Base-by-base conservation (phyloP, 1,284 basidiomycete genomes). In the Ceratobasidium sp. region DNA sequence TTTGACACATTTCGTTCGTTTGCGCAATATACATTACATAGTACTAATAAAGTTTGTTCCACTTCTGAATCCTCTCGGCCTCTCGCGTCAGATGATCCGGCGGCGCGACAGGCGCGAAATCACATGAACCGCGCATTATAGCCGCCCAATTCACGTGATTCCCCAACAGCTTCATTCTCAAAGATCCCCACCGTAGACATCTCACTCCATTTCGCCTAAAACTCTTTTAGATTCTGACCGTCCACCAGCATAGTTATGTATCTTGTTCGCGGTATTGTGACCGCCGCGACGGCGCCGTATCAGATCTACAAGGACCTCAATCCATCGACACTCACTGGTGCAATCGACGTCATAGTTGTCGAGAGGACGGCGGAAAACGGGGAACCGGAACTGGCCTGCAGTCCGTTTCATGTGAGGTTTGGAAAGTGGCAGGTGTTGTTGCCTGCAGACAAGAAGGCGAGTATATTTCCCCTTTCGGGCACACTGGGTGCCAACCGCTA, bases 391-490 rank as follows among this genome's bases (percentile, higher is more conserved):
- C 86, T 98, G 35, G 91, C 87, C 1, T 97, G 94, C 77, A 95
- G 94, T 15, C 97, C 97, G 0, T 99, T 99, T 77, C 97, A 99
- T 79, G 96, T 99, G 47, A 85, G 97, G 69, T 99, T 99, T 78
- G 97, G 97, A 69, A 99, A 99, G 84, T 91, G 96, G 83, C 95
- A 96, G 78, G 95, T 99, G 1, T 84, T 99, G 10, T 83, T 95
- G 67, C 96, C 97, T 25, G 90, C 87, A 38, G 97, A 99, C 81
- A 96, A 98, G 82, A 94, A 94, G 83, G 93, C 91, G 75, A 72
- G 82, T 70, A 22, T 0, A 35, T 17, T 76, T 67, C 64, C 52
- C 27, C 47, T 50, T 55, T 69, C 67, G 35, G 42, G 40, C 32
- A 22, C 43, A 47, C 34, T 22, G n/a, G 25, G 13, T 54, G 69